Evolutionary conservation across 805 yeast genomes (phyloP).

Genomic region (Sungouiella blattae): DNA sequence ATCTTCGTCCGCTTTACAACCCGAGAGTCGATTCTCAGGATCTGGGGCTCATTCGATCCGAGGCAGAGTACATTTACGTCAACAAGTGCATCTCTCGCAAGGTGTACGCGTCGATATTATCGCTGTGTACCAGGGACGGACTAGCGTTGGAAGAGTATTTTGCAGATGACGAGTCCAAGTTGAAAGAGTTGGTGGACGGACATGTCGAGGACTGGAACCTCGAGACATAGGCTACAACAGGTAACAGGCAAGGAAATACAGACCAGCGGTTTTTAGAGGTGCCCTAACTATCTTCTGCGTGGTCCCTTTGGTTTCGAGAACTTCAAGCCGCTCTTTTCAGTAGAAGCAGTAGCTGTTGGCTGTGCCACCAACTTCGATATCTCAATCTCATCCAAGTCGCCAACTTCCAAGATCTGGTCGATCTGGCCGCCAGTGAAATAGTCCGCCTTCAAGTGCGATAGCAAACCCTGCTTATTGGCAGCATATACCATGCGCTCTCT

Average conservation of each 20-base stretch:
- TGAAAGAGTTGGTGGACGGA: conserved; percentile 21
- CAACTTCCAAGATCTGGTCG: conserved; percentile 59
- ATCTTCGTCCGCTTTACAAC: conserved; percentile 47
- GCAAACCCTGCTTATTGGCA: conserved; percentile 63
- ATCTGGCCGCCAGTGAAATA: conserved; percentile 23
- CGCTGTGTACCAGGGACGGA: conserved; percentile 10
- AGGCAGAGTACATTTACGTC: conserved; percentile 50
- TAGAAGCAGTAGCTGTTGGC: conserved; percentile 4
- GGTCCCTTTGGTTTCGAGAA: conserved; percentile 70
- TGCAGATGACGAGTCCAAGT: conserved; percentile 11
- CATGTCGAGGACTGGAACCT: conserved; percentile 16
- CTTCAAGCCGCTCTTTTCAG: conserved; percentile 25
- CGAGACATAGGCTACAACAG: not conserved
- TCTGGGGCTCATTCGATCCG: conserved; percentile 20
- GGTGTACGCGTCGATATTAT: conserved; percentile 42
- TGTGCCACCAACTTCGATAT: conserved; percentile 39
- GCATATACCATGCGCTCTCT: conserved; percentile 93
- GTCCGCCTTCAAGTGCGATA: conserved; percentile 45
- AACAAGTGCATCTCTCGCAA: conserved; percentile 62
- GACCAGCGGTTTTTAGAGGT: too few species aligned
- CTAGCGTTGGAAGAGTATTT: conserved; percentile 16
- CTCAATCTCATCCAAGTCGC: conserved; percentile 69
- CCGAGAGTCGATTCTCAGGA: conserved; percentile 19
- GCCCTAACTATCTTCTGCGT: conserved; percentile 44
- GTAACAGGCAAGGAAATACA: too few species aligned